A percentile compares a stretch with the other conserved stretches of the same genome.
Conservation (phyloP, 768 basidiomycete genomes). For the Termitomyces sp. region DNA sequence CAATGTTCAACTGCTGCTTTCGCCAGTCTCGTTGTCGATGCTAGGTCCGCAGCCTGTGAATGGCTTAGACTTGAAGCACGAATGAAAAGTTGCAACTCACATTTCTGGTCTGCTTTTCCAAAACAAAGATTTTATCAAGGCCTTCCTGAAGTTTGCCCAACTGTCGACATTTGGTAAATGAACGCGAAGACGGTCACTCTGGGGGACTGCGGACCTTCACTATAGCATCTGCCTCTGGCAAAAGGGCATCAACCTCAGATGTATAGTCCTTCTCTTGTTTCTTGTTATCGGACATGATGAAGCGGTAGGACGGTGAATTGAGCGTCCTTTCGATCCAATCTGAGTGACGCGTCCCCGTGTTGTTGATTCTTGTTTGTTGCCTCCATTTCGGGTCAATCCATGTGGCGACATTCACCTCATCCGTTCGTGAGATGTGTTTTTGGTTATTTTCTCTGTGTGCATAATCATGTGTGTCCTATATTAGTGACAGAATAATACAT, state of each 20-base stretch:
- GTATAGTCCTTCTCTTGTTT: constrained; percentile 88
- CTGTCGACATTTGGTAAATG: constrained; percentile 31
- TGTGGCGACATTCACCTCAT: constrained; percentile 22
- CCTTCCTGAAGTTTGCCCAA: constrained; percentile 79
- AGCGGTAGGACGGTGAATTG: constrained; percentile 31
- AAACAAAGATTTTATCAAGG: constrained; percentile 78
- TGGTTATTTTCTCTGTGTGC: neutral
- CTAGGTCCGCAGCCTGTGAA: constrained; percentile 80
- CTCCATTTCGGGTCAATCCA: constrained; percentile 18
- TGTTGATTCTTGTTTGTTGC: constrained; percentile 35
- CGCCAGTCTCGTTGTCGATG: constrained; percentile 85
- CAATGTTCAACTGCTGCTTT: constrained; percentile 67
- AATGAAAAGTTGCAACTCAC: constrained; percentile 31
- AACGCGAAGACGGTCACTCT: neutral
- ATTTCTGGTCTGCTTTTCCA: constrained; percentile 97
- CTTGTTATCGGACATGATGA: constrained; percentile 73
- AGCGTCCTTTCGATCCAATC: constrained; percentile 23
- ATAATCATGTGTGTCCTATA: constrained; percentile 24
- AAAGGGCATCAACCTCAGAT: constrained; percentile 69
- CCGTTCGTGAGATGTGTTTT: neutral
- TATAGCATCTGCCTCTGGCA: constrained; percentile 62
- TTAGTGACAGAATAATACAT: constrained; percentile 34
- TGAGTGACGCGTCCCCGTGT: constrained; percentile 62
- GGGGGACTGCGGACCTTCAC: constrained; percentile 54
- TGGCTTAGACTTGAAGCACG: neutral